Base-by-base conservation (phyloP, 2,329 filamentous ascomycete genomes). In the Trematosphaeria pertusa region DNA sequence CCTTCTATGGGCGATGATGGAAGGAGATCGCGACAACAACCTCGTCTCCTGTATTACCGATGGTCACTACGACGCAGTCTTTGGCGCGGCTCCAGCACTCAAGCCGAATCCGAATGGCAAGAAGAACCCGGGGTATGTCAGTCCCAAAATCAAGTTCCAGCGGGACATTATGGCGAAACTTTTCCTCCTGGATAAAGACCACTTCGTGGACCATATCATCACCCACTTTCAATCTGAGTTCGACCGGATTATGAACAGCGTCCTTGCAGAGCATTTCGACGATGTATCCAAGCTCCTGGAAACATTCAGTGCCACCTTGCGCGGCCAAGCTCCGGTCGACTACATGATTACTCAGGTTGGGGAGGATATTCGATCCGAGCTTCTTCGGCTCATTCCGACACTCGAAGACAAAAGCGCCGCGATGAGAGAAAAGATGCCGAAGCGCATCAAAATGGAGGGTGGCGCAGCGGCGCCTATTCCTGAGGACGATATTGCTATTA, bases 31-130 rank as follows among this genome's bases (percentile, higher is more conserved):
- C 2, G 37, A 59, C 15, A 56, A 54, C 22, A 54, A 45, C 18
- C 30, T 63, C 1, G 48, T 63, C 5, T n/a, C 55, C 2, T 11
- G 36, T 0, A 21, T 61, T 8, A 62, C 55, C 2, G 52, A 55
- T 10, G 9, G 33, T 1, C 40, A 59, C 15, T 62, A 51, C 33
- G 45, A 45, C 7, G 43, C 54, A 1, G 46, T 59, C 5, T 56
- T 54, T 24, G 36, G 21, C 3, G 28, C 54, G 0, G 14, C 24
- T 1, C 54, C 55, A 3, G 44, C 32, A 1, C 12, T 46, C 4
- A 59, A 44, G 22, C 31, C 39, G n/a, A 37, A 35, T 4, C 28
- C 46, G 3, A 38, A 40, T 19, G n/a, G 42, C 21, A 35, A 56
- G 43, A 41, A 36, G 10, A 47, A 46, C 14, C 50, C 45, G 36